Percentiles rank a stretch among this genome's conserved stretches.
Evolutionary conservation across 441 rosid species (phyloP).

Genomic region (Erysimum cheiri): DNA sequence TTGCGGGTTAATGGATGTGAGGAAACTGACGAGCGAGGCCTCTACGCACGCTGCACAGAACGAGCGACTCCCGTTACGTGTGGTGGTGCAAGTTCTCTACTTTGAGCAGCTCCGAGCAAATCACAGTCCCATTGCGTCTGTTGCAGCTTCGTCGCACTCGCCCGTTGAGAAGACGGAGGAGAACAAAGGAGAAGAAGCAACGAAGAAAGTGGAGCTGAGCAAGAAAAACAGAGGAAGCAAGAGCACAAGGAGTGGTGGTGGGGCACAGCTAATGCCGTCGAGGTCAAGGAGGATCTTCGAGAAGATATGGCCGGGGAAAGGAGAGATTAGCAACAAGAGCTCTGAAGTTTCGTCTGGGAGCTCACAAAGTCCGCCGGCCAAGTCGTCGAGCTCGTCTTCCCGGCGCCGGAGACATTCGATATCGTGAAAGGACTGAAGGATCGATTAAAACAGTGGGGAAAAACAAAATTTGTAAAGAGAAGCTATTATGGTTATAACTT

Average conservation of each 20-base stretch:
- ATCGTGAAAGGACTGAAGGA: constrained; percentile 48
- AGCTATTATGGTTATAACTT: constrained; percentile 5
- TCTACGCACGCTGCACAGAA: constrained; percentile 92
- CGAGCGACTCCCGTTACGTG: constrained; percentile 81
- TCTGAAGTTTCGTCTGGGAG: constrained; percentile 90
- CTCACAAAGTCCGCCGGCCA: constrained; percentile 87
- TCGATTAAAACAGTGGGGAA: neutral
- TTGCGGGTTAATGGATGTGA: constrained; percentile 84
- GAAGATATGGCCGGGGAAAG: constrained; percentile 81
- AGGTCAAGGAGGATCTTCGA: constrained; percentile 93
- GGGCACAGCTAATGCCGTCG: constrained; percentile 74
- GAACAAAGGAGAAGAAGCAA: constrained; percentile 44
- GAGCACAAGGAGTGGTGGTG: constrained; percentile 74
- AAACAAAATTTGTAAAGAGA: constrained; percentile 38
- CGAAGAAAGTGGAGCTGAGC: constrained; percentile 51
- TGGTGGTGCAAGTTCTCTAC: constrained; percentile 91
- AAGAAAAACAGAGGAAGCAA: constrained; percentile 58
- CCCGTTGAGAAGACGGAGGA: constrained; percentile 61
- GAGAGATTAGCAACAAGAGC: constrained; percentile 67
- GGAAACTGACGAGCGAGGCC: constrained; percentile 77
- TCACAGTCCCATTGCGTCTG: constrained; percentile 52
- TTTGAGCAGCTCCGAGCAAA: constrained; percentile 86
- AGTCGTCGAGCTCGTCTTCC: constrained; percentile 72
- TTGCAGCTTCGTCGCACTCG: constrained; percentile 45
- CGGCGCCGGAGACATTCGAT: constrained; percentile 84